Evolutionary conservation across 768 basidiomycete genomes (phyloP), one percentile per base, ranked within the genome.

Genomic region (Agaricus blazei): DNA sequence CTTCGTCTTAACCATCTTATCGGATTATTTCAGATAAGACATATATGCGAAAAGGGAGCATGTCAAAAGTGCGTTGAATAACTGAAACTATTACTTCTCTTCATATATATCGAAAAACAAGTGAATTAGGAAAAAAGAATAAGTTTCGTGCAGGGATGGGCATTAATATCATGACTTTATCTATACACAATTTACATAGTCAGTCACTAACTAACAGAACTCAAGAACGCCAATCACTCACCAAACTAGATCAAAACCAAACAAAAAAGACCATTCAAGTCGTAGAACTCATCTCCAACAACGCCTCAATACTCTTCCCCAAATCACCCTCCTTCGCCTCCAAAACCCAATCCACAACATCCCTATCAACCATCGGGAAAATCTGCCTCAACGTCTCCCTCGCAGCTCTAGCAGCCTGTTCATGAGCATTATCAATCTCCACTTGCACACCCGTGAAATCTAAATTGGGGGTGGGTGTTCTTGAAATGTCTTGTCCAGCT

Each of bases 281-380:
- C 47, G 70, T 76, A 54, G 72, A 75, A 58, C 74, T 76, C 77
- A 93, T 90, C 72, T 93, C 91, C 65, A 93, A 70, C 58, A 93
- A 66, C 48, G 77, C 82, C 65, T 96, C 94, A 62, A 96, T 94
- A 65, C 91, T 94, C 77, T 81, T 83, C 41, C 93, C 93, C 55
- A 97, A 65, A 72, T 97, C 93, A 19, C 91, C 90, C 7, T 81
- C 82, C 62, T 93, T 93, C 44, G 90, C 92, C 66, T 96, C 93
- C 56, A 96, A 71, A 36, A 98, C 92, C 82, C 83, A 87, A 57
- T 93, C 90, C 41, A 93, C 79, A 31, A 97, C 83, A 68, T 95
- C 95, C 45, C 68, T 67, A 64, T 98, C 95, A 60, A 89, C 75
- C 9, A 68, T 68, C 1, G 94, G 94, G 78, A 98, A 98, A 58